These are phyloP conservation scores for Arthrobotrys pseudoclavata DNA, from an alignment of 2,329 filamentous ascomycete genomes.

Conservation along the genomic window DNA sequence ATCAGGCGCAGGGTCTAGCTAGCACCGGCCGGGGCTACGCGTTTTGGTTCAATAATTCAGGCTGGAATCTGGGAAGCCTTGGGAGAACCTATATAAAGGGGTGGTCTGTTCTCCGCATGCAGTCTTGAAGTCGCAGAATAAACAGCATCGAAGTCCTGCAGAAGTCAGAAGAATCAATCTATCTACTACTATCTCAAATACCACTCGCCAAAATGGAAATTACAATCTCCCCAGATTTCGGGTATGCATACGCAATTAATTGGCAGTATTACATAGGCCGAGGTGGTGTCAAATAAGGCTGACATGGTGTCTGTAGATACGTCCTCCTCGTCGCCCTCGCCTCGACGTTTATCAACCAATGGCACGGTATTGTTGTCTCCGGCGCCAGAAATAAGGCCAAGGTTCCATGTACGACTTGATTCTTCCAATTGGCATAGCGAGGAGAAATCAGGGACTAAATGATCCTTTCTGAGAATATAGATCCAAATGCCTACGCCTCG, in stretches of 20 bases:
- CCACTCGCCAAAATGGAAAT: constrained; percentile 40
- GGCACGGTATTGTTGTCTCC: constrained; percentile 70
- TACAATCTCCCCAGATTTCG: constrained; percentile 43
- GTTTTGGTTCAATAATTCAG: not conserved
- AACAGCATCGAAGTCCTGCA: constrained; percentile 5
- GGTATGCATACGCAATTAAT: constrained; percentile 31
- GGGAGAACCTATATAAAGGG: constrained; percentile 15
- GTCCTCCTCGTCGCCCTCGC: constrained; percentile 73
- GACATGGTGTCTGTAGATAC: constrained; percentile 68
- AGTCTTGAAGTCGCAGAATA: constrained; percentile 4
- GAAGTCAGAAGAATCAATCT: not conserved
- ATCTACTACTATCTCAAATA: constrained; percentile 5
- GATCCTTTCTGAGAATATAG: constrained; percentile 9
- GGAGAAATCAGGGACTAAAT: not conserved
- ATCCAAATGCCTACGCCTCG: constrained; percentile 72
- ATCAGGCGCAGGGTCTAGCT: constrained; percentile 14
- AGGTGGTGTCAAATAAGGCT: not conserved
- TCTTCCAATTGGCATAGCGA: not conserved
- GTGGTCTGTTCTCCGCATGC: constrained; percentile 11
- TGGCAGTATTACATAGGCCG: not conserved
- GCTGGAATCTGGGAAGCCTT: constrained; percentile 9
- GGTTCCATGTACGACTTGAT: constrained; percentile 68
- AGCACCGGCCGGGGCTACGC: not conserved
- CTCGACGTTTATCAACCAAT: constrained; percentile 73
- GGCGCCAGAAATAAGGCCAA: constrained; percentile 71